Evolutionary conservation across 2,329 filamentous ascomycete species (phyloP), one percentile per base, ranked within the genome.

Genomic region (Dactylellina parvicollis): DNA sequence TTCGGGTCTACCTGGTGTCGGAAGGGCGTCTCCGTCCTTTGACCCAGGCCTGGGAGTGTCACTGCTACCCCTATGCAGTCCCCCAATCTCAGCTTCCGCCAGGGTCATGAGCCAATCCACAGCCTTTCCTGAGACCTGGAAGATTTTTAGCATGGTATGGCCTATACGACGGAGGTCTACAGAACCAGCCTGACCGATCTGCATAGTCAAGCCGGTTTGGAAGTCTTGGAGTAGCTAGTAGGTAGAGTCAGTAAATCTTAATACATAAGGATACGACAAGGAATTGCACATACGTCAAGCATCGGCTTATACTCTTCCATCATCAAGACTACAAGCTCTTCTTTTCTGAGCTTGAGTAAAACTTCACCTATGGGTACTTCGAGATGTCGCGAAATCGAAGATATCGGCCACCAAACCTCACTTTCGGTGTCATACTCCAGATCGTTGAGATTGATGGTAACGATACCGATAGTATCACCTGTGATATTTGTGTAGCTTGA

Each of bases 51-150:
- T 47, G 10, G 44, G 22, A 42, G 36, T n/a, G n/a, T n/a, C n/a
- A 49, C 90, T 87, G 12, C 88, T 88, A 77, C 96, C 92, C 79
- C 89, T 96, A 62, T 92, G 88, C 16, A 95, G 89, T 0, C 94
- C 94, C 78, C 98, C 95, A 66, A 99, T 98, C 80, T 99, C 95
- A 79, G 98, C 94, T 80, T 99, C 95, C 0, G 97, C 91, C 40
- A 99, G 83, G 1, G 92, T 89, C 84, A 92, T 95, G 20, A 99
- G 85, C 95, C 95, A 99, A 70, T 97, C 92, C 44, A 86, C 86
- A 1, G 91, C 90, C 36, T 87, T 87, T 0, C 92, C 92, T 1
- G 92, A 94, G 2, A 96, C 93, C 79, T 99, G 95, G 78, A 94
- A 99, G 57, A 99, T 96, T 79, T 98, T 96, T 75, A 98, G 83